Evolutionary conservation across 1,284 basidiomycete genomes (phyloP).

Genomic region (Pyrrhoderma noxium): DNA sequence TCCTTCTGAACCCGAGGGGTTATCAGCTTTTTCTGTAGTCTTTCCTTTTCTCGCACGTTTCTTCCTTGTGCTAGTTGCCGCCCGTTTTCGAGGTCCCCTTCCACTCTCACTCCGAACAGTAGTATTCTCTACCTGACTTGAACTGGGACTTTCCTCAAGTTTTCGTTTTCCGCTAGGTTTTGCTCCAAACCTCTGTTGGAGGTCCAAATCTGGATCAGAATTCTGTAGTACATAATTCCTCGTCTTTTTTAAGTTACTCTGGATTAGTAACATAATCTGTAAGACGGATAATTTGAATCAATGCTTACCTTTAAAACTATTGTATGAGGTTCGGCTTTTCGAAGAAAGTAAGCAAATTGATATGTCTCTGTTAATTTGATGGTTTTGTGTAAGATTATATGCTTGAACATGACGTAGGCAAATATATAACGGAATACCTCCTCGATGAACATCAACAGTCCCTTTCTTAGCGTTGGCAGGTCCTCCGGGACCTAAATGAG

Average conservation of each 20-base stretch:
- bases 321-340: conserved; percentile 67
- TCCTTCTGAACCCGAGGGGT: not conserved
- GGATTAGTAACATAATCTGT: not conserved
- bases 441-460: conserved; percentile 64
- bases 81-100: conserved; percentile 19
- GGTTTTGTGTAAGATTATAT: too few relatives aligned
- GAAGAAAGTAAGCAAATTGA: conserved; percentile 75
- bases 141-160: not conserved
- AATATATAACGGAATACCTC: conserved; percentile 42
- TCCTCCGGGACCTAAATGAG: conserved; percentile 33
- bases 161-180: conserved; percentile 25
- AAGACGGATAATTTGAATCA: not conserved
- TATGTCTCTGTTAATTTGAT: conserved; percentile 47
- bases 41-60: too few relatives aligned
- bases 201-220: too few relatives aligned
- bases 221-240: conserved; percentile 32
- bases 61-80: conserved; percentile 15
- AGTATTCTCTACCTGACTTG: conserved; percentile 18
- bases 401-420: too few relatives aligned
- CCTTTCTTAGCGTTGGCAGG: conserved; percentile 46
- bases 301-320: conserved; percentile 59
- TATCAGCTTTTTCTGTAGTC: too few relatives aligned
- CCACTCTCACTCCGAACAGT: conserved; percentile 5
- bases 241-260: conserved; percentile 34
- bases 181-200: not conserved